Percentiles rank a stretch among this genome's conserved stretches.
Conservation (phyloP, 495 filamentous ascomycete species). For the Clavariopsis aquatica region DNA sequence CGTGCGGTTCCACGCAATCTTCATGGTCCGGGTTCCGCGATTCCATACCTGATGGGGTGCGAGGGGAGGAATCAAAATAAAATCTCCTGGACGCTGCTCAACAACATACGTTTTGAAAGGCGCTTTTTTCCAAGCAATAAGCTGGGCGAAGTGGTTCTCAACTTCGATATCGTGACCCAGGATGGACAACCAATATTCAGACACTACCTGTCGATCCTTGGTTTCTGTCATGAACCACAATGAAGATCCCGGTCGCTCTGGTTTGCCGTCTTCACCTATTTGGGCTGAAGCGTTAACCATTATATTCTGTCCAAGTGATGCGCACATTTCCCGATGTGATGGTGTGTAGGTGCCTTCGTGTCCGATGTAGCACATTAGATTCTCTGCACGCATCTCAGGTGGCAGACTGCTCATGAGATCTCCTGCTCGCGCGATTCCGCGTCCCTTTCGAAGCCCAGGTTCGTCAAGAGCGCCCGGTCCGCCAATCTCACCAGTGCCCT, state of each 20-base stretch:
- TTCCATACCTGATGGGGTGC: constrained; percentile 99
- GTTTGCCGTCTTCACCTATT: constrained; percentile 59
- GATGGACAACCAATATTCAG: constrained; percentile 88
- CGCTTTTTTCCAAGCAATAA: constrained; percentile 88
- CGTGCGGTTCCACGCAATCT: constrained; percentile 97
- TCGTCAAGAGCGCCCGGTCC: constrained; percentile 52
- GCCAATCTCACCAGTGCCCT: constrained; percentile 61
- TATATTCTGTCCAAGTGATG: constrained; percentile 90
- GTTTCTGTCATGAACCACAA: constrained; percentile 98
- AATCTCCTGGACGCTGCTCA: constrained; percentile 89
- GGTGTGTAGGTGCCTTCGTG: constrained; percentile 98
- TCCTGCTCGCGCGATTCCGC: constrained; percentile 64
- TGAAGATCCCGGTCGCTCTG: constrained; percentile 78
- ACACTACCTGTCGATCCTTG: constrained; percentile 80
- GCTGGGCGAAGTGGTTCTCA: constrained; percentile 91
- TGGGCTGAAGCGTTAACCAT: constrained; percentile 84
- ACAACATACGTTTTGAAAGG: constrained; percentile 91
- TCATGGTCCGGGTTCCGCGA: constrained; percentile 89
- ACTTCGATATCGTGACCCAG: constrained; percentile 95
- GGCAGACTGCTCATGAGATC: constrained; percentile 96
- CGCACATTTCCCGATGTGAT: constrained; percentile 97
- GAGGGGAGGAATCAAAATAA: constrained; percentile 91
- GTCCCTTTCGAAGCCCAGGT: constrained; percentile 45
- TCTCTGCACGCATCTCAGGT: constrained; percentile 80
- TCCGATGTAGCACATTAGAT: constrained; percentile 97